Percentiles rank a stretch among this genome's conserved stretches.
Conservation (phyloP, 192 early-diverging fungal species). For the Funneliformis geosporum region DNA sequence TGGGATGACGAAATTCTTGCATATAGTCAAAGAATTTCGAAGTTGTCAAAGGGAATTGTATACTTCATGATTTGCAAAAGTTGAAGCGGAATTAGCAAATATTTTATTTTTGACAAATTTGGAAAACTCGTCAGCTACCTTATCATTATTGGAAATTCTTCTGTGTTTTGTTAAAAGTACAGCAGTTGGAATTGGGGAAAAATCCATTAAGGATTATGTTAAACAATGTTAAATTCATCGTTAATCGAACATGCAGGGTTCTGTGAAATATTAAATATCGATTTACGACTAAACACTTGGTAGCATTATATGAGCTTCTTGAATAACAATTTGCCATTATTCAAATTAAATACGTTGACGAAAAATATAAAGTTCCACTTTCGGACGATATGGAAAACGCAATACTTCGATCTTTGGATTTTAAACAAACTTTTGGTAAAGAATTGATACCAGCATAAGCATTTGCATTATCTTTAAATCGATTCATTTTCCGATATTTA, state of each 20-base stretch:
- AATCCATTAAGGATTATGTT: conserved; percentile 21
- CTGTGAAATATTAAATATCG: neutral
- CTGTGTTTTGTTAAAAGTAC: conserved; percentile 29
- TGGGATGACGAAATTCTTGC: conserved; percentile 15
- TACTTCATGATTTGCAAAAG: conserved; percentile 13
- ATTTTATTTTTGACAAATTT: conserved; percentile 7
- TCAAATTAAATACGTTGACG: neutral
- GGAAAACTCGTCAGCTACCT: too few species aligned
- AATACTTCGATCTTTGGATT: neutral
- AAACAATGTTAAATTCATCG: conserved; percentile 10
- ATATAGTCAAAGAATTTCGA: conserved; percentile 14
- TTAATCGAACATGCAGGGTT: neutral
- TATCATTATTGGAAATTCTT: conserved; percentile 25
- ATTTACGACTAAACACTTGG: conserved; percentile 21
- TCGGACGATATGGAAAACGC: neutral
- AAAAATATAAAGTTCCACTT: conserved; percentile 14
- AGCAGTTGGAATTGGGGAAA: neutral
- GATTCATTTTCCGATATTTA: conserved; percentile 18
- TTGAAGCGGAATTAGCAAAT: conserved; percentile 18
- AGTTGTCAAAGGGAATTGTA: neutral
- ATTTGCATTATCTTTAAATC: neutral
- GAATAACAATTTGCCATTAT: conserved; percentile 16
- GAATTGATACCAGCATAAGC: neutral
- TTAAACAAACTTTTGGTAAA: neutral
- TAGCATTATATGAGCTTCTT: conserved; percentile 24